Base-by-base conservation (phyloP, 2,329 filamentous ascomycete species). In the Monilinia fructicola region DNA sequence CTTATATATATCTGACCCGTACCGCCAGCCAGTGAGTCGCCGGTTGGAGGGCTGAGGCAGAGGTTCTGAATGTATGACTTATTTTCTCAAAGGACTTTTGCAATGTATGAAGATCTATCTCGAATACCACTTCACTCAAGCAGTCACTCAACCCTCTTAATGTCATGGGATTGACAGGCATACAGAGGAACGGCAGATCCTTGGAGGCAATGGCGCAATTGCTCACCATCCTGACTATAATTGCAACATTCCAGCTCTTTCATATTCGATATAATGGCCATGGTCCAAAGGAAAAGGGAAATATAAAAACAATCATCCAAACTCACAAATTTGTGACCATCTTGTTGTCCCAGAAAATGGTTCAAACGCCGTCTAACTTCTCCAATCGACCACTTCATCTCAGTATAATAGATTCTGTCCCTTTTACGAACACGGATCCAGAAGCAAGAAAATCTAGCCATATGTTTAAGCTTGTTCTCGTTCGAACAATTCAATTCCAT, bases 401-500 rank as follows among this genome's bases (percentile, higher is more conserved):
- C 80, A 81, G 72, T 69, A 76, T 44, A 76, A 81, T 80, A 78
- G 79, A 81, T 66, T 81, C 80, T 70, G 79, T 77, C 3, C 80
- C 80, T 1, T 76, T 78, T 55, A 80, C 79, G 35, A 79, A 81
- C 66, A 75, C 81, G 46, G 80, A 80, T 65, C 80, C 79, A 0
- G 78, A 81, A 64, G 78, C 79, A 1, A 73, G 78, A 54, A 54
- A 81, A 81, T 60, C 79, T 78, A 2, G 78, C 80, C 2, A 79
- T 81, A 65, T 78, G 79, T 1, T 78, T 81, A 3, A 75, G 79
- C 28, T 80, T 79, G 42, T 76, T 77, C 5, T 78, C 79, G 0
- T 78, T 81, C 68, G 73, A 81, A 52, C 78, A 79, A 0, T 38
- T 38, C 38, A 40, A 40, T 40, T 14, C 14, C 14, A 40, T 40